Conservation (phyloP, 2,329 filamentous ascomycete species). For the Nakataea oryzae region DNA sequence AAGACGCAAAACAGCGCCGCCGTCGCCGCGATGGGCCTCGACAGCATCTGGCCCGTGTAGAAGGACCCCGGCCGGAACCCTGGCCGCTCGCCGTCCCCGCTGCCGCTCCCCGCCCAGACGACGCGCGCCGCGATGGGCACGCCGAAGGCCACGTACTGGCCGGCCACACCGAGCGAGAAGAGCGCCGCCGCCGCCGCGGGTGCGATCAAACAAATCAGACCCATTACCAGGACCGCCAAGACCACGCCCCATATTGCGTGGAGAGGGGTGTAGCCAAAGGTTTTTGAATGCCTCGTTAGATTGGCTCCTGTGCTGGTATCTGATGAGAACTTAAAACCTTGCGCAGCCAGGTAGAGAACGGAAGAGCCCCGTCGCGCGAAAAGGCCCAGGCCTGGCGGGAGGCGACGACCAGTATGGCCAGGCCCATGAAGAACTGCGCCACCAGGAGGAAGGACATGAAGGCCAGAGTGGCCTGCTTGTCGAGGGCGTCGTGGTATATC, state of each 20-base stretch:
- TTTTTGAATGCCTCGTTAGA: slow-evolving; percentile 23
- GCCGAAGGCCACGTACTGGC: slow-evolving; percentile 51
- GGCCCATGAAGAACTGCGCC: slow-evolving; percentile 52
- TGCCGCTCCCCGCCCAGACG: slow-evolving; percentile 34
- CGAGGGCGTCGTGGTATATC: slow-evolving; percentile 50
- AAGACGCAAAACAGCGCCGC: slow-evolving; percentile 44
- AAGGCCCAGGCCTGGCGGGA: slow-evolving; percentile 55
- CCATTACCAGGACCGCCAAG: slow-evolving; percentile 37
- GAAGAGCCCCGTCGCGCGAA: slow-evolving; percentile 49
- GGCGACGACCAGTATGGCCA: slow-evolving; percentile 46
- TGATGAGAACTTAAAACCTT: slow-evolving; percentile 25
- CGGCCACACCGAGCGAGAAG: slow-evolving; percentile 48
- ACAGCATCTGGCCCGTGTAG: slow-evolving; percentile 40
- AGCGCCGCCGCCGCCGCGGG: slow-evolving; percentile 45
- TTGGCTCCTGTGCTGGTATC: background rate
- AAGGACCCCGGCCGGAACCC: slow-evolving; percentile 50
- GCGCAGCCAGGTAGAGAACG: slow-evolving; percentile 47
- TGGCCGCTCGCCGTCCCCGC: no score
- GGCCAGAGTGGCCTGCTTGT: slow-evolving; percentile 46
- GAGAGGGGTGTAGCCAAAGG: slow-evolving; percentile 46
- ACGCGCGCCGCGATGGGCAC: slow-evolving; percentile 47
- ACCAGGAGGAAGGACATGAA: slow-evolving; percentile 49
- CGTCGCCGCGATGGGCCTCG: slow-evolving; percentile 38
- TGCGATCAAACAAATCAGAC: slow-evolving; percentile 47
- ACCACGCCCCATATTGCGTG: slow-evolving; percentile 45